Base-by-base conservation (phyloP, 177 flowering plant species). In the Vitis hybrid region DNA sequence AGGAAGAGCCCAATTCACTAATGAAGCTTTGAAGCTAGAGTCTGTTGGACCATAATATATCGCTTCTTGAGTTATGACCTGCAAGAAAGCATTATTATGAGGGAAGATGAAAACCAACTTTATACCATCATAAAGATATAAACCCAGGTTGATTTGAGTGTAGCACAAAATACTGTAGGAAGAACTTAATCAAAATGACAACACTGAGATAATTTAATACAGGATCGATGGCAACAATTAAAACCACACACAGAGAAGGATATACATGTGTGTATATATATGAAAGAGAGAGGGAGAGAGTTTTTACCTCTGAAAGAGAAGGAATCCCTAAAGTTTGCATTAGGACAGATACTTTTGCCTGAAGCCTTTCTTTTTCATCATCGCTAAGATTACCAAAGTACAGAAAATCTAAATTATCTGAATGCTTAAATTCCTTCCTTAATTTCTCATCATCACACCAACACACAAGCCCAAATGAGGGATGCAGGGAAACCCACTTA, bases 401-500 rank as follows among this genome's bases (percentile, higher is more conserved):
- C 11, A 96, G 72, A 77, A 90, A 88, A 70, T 90, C 82, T 58
- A 96, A 71, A 59, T 77, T 75, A 38, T 79, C 87, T 11, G 71
- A 64, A 74, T 90, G 75, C 79, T 81, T 85, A 74, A 92, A 92
- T 80, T 89, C 89, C 81, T 82, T 81, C 75, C 64, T 76, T 60
- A 96, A 80, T 10, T 82, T 78, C 65, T 88, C 84, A 72, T 94
- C 90, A 81, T 94, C 97, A 78, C 83, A 84, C 97, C 97, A 96
- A 80, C 99, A 96, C 1, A 92, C 78, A 52, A 92, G 74, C 59
- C 97, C 97, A 87, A 81, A 90, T 5, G 89, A 82, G 20, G 89
- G 81, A 69, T 96, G 92, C 9, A 91, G 79, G 20, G 98, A 96
- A 70, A 91, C 97, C 99, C 99, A 96, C 81, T 81, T 89, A 83